Evolutionary conservation across 2,329 filamentous ascomycete genomes (phyloP).

Genomic region (Lasiodiplodia citricola): DNA sequence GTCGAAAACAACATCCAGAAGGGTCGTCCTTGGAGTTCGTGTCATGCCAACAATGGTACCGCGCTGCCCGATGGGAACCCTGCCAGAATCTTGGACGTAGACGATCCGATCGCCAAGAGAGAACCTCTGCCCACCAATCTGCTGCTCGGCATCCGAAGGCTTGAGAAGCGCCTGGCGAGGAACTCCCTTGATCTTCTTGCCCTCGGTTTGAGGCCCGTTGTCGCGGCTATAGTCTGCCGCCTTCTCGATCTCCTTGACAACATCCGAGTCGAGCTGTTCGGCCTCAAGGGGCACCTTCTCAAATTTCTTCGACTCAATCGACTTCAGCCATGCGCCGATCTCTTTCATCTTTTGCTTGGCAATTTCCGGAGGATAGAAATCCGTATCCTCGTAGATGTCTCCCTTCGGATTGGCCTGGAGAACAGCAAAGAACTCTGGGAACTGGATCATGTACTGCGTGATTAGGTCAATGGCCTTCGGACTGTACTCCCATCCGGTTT

Average conservation of each 20-base stretch:
- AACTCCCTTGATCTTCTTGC: slow-evolving; percentile 77
- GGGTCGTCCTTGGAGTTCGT: slow-evolving; percentile 77
- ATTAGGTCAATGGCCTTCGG: slow-evolving; percentile 80
- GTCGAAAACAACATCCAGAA: slow-evolving; percentile 94
- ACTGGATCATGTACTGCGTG: slow-evolving; percentile 86
- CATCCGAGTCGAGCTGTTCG: slow-evolving; percentile 90
- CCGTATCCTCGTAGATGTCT: slow-evolving; percentile 81
- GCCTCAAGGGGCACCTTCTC: slow-evolving; percentile 96
- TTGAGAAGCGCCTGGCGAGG: slow-evolving; percentile 88
- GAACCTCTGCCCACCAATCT: slow-evolving; percentile 84
- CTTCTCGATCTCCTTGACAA: slow-evolving; percentile 79
- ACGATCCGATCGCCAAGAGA: slow-evolving; percentile 86
- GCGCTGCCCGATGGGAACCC: slow-evolving; percentile 88
- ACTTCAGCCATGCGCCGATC: slow-evolving; percentile 91
- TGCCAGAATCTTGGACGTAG: slow-evolving; percentile 89
- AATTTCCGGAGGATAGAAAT: slow-evolving; percentile 78
- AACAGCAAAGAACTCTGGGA: slow-evolving; percentile 92
- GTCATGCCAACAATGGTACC: slow-evolving; percentile 97
- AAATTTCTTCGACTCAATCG: slow-evolving; percentile 86
- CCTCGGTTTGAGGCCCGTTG: slow-evolving; percentile 59
- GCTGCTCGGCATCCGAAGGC: slow-evolving; percentile 93
- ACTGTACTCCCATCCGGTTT: slow-evolving; percentile 95
- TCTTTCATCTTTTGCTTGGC: slow-evolving; percentile 87
- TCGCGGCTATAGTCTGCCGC: slow-evolving; percentile 70
- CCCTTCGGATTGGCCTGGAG: slow-evolving; percentile 85